phyloP scores from a whole-genome alignment of 2,329 filamentous ascomycete species.

The Diaporthe nobilis region DNA sequence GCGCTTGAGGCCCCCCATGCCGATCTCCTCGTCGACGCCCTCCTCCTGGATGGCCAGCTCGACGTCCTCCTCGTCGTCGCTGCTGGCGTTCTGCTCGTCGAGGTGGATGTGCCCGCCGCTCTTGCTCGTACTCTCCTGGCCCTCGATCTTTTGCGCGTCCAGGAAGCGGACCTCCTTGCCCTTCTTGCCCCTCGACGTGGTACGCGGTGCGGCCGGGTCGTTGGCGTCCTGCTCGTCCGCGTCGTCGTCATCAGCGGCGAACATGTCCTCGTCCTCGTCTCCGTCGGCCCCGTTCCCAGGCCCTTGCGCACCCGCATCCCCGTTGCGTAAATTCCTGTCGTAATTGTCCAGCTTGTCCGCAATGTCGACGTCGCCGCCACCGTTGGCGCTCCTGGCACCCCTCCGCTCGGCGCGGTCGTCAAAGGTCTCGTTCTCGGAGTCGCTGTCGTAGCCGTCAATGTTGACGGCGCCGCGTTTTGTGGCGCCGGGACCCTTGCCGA shows the following conservation, averaged over 20 bases:
- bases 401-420: slow-evolving; percentile 78
- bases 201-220: slow-evolving; percentile 40
- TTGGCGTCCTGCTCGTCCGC: slow-evolving; percentile 37
- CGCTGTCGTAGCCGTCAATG: slow-evolving; percentile 95
- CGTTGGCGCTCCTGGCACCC: slow-evolving; percentile 53
- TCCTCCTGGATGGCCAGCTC: slow-evolving; percentile 82
- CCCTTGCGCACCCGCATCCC: slow-evolving; percentile 52
- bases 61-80: slow-evolving; percentile 77
- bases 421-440: slow-evolving; percentile 93
- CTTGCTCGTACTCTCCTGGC: slow-evolving; percentile 81
- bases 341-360: slow-evolving; percentile 70
- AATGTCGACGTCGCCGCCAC: slow-evolving; percentile 59
- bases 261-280: slow-evolving; percentile 86
- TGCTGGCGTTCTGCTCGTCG: slow-evolving; percentile 63
- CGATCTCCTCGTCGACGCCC: slow-evolving; percentile 88
- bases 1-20: slow-evolving; percentile 89
- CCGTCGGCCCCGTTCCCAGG: slow-evolving; percentile 50
- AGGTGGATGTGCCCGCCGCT: slow-evolving; percentile 80
- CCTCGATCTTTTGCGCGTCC: slow-evolving; percentile 77
- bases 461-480: slow-evolving; percentile 96
- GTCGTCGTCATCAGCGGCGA: slow-evolving; percentile 71
- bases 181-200: slow-evolving; percentile 66
- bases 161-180: slow-evolving; percentile 74
- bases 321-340: slow-evolving; percentile 57
- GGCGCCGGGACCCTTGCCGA: slow-evolving; percentile 80